Base-by-base conservation (phyloP, 2,329 filamentous ascomycete species). In the Colletotrichum echinochloae region DNA sequence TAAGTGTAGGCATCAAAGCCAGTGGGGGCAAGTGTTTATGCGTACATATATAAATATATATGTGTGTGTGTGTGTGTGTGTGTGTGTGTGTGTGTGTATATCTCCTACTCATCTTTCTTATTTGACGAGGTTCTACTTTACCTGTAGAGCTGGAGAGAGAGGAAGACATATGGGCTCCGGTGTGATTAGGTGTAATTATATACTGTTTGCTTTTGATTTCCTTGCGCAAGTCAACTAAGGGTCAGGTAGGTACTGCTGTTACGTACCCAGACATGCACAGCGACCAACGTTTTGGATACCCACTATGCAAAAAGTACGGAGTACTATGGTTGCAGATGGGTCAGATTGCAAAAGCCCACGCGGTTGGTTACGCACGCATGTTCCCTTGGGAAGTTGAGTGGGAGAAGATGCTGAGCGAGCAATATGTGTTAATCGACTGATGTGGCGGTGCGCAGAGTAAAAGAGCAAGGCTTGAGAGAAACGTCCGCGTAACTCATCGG, bases 401-500 rank as follows among this genome's bases (percentile, higher is more conserved):
- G 3, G 35, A 41, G 55, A 23, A 39, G 5, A 46, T 44, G 39
- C 18, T 20, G 26, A 16, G 14, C 12, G 14, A 9, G 37, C 14
- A 44, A 59, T 60, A 11, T 9, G 18, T 46, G 23, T 18, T 23
- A 33, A 60, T 52, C 33, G 46, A 62, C 18, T 16, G 33, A 4
- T 28, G 60, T 52, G 60, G 46, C 60, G 60, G 23, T 52, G 60
- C 60, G 26, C 23, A 30, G 35, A 39, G 18, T 18, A 5, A 12
- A 39, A 61, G 30, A 7, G 37, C 20, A 30, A 41, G 37, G n/a
- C 18, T 30, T 12, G 7, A 26, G 41, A 23, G 57, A 30, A 49
- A 37, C 46, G 57, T 60, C 64, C 64, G 57, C 67, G 64, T 70
- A 66, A 70, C 56, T 70, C 67, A 37, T 61, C n/a, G 56, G 67